Conservation (phyloP, 2,329 filamentous ascomycete genomes). For the Neonectria ditissima region DNA sequence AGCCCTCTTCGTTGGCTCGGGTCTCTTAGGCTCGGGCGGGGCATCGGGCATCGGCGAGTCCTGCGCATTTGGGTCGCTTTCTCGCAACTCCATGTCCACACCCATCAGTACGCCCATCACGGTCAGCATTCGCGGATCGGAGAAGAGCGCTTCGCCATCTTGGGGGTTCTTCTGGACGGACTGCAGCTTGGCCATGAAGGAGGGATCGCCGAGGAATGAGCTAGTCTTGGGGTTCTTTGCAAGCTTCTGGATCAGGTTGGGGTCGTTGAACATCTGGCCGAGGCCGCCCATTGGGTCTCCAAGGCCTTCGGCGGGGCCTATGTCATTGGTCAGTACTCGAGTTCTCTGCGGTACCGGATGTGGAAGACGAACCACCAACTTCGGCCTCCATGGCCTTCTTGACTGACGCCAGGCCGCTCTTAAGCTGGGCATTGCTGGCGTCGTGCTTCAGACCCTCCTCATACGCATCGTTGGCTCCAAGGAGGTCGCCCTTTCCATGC, state of each 20-base stretch:
- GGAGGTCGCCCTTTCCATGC: slow-evolving; percentile 87
- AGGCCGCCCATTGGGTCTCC: slow-evolving; percentile 78
- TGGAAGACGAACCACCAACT: slow-evolving; percentile 46
- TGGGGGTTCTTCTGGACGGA: slow-evolving; percentile 84
- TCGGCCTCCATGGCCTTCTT: slow-evolving; percentile 84
- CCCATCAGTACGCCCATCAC: slow-evolving; percentile 95
- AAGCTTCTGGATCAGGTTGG: slow-evolving; percentile 88
- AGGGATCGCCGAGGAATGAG: slow-evolving; percentile 79
- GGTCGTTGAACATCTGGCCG: slow-evolving; percentile 95
- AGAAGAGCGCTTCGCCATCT: slow-evolving; percentile 82
- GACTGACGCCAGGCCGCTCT: slow-evolving; percentile 86
- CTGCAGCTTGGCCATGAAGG: slow-evolving; percentile 92
- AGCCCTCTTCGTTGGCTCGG: slow-evolving; percentile 66
- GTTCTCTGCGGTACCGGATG: neutral
- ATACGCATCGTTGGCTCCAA: slow-evolving; percentile 89
- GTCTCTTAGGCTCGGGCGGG: slow-evolving; percentile 53
- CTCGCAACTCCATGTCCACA: slow-evolving; percentile 80
- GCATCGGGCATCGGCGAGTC: slow-evolving; percentile 84
- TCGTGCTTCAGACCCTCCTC: slow-evolving; percentile 95
- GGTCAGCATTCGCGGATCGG: slow-evolving; percentile 91
- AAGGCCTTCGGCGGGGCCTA: slow-evolving; percentile 54
- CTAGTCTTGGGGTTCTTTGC: slow-evolving; percentile 95
- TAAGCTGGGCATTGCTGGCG: slow-evolving; percentile 90
- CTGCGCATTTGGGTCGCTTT: slow-evolving; percentile 53
- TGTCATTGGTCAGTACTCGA: slow-evolving; percentile 16